Base-by-base conservation (phyloP, 768 basidiomycete genomes). In the Lanmaoa rubissima region DNA sequence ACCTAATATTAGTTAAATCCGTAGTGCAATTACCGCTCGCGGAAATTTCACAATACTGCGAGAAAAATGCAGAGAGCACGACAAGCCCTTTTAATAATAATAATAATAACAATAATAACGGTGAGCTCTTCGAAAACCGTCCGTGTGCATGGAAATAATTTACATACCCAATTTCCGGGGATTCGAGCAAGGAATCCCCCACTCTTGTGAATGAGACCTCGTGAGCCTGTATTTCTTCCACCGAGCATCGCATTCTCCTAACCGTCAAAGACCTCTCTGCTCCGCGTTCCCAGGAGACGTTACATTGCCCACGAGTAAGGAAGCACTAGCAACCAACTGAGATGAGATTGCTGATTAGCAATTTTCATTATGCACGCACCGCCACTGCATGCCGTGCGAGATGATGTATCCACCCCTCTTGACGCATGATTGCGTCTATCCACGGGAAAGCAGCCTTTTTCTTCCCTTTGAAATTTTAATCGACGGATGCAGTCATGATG, bases 21-120 rank as follows among this genome's bases (percentile, higher is more conserved):
- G 56, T 57, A 57, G 54, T 43, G 49, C 62, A 69, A 69, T 69
- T 65, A 66, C 71, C 65, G 66, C 60, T 58, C 52, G 42, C 63
- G 65, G 67, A 63, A 59, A 67, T 72, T 62, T 67, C 57, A 60
- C 61, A 34, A 42, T 60, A 58, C 67, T 66, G 64, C 66, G 62
- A 66, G 61, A 62, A 62, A 56, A 70, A 60, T 34, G 61, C 51
- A 28, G 28, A 55, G 62, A 50, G 45, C 46, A 61, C 32, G 58
- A 60, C 55, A 28, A 58, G 40, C 51, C 59, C 41, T 51, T 53
- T 47, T 57, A 40, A 58, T 57, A 28, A 31, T 3, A 13, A 19
- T 12, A 39, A 28, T 28, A 28, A 28, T 28, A 28, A 28, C 28
- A 49, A 28, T 32, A 42, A 52, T 24, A 24, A 24, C 21, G 21